These are phyloP conservation scores for Babesia bigemina DNA, from an alignment of 169 alveolate species.

Conservation along the genomic window DNA sequence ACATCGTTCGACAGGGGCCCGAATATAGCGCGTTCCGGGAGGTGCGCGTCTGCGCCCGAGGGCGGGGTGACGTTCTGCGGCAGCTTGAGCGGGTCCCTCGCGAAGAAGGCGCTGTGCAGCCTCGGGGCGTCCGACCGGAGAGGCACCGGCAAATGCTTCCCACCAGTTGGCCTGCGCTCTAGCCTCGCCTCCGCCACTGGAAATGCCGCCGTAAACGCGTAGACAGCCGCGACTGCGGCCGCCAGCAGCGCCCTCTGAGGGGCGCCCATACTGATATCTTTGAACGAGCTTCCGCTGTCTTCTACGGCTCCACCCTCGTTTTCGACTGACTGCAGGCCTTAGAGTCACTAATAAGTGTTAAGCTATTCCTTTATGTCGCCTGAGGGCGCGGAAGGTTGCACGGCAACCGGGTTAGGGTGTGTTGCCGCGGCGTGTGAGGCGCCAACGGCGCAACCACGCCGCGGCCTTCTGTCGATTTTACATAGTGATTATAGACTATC, in stretches of 20 bases:
- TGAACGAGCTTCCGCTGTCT: too few relatives aligned
- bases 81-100: constrained; percentile 13
- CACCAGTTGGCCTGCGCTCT: background rate
- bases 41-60: background rate
- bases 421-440: too few relatives aligned
- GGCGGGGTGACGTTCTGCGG: background rate
- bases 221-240: constrained; percentile 13
- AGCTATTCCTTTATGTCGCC: too few relatives aligned
- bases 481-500: too few relatives aligned
- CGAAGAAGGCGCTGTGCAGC: constrained; percentile 40
- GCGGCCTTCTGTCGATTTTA: too few relatives aligned
- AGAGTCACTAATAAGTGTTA: too few relatives aligned
- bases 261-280: background rate
- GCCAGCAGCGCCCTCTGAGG: background rate
- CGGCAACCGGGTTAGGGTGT: too few relatives aligned
- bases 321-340: too few relatives aligned
- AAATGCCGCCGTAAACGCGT: background rate
- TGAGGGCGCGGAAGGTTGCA: too few relatives aligned
- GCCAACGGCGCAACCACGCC: too few relatives aligned
- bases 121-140: background rate
- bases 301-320: too few relatives aligned
- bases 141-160: background rate
- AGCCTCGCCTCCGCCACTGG: background rate
- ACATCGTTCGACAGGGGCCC: background rate
- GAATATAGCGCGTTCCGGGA: background rate